Evolutionary conservation across 768 basidiomycete genomes (phyloP), one percentile per base, ranked within the genome.

Genomic region (Agaricus sinodeliciosus): DNA sequence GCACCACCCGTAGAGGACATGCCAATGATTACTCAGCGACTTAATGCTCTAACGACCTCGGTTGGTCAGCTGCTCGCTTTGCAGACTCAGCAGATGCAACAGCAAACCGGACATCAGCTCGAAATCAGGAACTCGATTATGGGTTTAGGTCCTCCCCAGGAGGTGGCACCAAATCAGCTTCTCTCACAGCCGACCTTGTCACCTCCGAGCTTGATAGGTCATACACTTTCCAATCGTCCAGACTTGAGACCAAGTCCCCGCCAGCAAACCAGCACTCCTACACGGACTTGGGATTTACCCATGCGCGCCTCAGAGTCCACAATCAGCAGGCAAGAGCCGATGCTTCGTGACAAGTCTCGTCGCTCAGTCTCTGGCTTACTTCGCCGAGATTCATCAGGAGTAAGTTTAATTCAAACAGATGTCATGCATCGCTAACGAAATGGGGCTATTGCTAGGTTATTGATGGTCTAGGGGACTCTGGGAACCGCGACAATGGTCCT

Each of bases 271-370:
- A 85, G 82, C 55, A 76, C 82, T 26, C 87, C 87, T 6, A 77
- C 84, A 69, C 80, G 90, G 40, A 90, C 88, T 18, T 93, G 90
- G 90, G 90, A 93, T 59, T 68, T 91, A 51, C 84, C 87, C 8
- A 63, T 84, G 58, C 78, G 87, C 39, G 67, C 77, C 44, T 67
- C 79, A 15, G 73, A 76, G 46, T 67, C 71, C 42, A 69, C 72
- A 53, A 59, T 72, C 31, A 64, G 71, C 42, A 76, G 78, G 51
- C 72, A 67, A 58, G 75, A 75, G 46, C 67, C 69, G 27, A 62
- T 73, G 43, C 52, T 66, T 5, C 75, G 83, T 45, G 84, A 86
- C 67, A 90, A 90, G 67, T 15, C 40, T 28, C 83, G 89, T 58
- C 81, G 89, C 50, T 90, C 88, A 52, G 80, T 85, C 35, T 77